Conservation (phyloP, 2,329 filamentous ascomycete species). For the Erysiphe pulchra region DNA sequence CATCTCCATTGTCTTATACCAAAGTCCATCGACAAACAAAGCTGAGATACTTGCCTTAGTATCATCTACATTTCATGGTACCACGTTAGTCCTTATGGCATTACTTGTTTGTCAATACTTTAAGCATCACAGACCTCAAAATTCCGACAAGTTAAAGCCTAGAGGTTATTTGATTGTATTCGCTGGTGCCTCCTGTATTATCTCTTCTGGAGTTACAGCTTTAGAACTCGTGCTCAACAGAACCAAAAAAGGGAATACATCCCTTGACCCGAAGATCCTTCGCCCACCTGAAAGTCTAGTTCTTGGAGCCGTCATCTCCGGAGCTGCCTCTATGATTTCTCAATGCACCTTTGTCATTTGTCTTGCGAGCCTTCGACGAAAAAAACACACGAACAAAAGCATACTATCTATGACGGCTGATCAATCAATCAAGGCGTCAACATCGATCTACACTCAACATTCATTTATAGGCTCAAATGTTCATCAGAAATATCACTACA, state of each 20-base stretch:
- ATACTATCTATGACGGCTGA: neutral
- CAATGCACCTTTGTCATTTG: constrained; percentile 10
- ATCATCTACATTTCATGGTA: constrained; percentile 7
- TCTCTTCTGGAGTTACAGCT: constrained; percentile 9
- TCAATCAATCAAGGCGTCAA: neutral
- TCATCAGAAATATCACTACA: neutral
- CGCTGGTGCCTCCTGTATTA: constrained; percentile 3
- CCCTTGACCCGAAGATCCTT: constrained; percentile 3
- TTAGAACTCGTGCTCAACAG: constrained; percentile 8
- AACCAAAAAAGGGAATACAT: neutral
- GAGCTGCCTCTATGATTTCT: constrained; percentile 9
- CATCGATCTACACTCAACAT: neutral
- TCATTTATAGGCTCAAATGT: neutral
- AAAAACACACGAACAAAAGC: constrained; percentile 3
- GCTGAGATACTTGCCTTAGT: constrained; percentile 7
- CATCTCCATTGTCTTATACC: constrained; percentile 10
- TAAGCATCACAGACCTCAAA: constrained; percentile 8
- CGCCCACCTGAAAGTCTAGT: constrained; percentile 6
- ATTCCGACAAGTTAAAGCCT: constrained; percentile 7
- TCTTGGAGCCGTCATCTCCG: constrained; percentile 9
- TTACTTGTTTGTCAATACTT: constrained; percentile 9
- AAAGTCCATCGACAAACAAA: constrained; percentile 2
- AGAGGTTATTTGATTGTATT: constrained; percentile 4
- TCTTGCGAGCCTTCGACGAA: constrained; percentile 9
- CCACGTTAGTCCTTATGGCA: constrained; percentile 7